Evolutionary conservation across 495 filamentous ascomycete species (phyloP).

Genomic region (Xylaria telfairii): DNA sequence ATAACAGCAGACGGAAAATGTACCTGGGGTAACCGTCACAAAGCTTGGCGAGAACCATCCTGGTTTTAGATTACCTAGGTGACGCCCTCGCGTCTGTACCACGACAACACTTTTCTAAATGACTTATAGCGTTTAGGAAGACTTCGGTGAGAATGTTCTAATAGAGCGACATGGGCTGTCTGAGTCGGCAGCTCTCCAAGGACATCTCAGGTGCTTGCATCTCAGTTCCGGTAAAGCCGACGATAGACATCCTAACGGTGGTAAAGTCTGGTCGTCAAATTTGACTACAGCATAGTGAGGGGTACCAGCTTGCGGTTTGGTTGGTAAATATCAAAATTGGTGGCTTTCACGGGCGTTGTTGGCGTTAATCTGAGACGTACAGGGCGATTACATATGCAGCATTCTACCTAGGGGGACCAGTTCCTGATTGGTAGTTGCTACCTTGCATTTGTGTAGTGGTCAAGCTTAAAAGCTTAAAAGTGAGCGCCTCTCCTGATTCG

Average conservation of each 20-base stretch:
- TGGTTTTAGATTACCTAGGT: neutral
- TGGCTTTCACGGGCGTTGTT: neutral
- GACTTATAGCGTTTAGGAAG: neutral
- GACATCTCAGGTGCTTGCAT: neutral
- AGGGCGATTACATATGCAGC: neutral
- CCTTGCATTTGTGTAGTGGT: neutral
- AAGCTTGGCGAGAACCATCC: neutral
- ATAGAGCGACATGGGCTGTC: neutral
- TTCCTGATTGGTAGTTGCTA: no score
- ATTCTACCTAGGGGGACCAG: no score
- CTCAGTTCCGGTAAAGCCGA: neutral
- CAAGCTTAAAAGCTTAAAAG: neutral
- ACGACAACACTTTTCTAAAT: neutral
- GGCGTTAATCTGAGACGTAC: neutral
- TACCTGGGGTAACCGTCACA: no score
- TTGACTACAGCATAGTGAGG: neutral
- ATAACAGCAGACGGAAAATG: neutral
- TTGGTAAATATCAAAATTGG: neutral
- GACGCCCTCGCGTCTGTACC: neutral
- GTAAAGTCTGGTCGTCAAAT: neutral
- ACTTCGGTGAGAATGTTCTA: neutral
- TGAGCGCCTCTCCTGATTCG: neutral
- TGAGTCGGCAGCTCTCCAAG: neutral
- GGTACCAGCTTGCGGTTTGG: neutral
- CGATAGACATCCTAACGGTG: neutral